phyloP scores from a whole-genome alignment of 2,329 filamentous ascomycete species.

The Xylariaceae sp. region DNA sequence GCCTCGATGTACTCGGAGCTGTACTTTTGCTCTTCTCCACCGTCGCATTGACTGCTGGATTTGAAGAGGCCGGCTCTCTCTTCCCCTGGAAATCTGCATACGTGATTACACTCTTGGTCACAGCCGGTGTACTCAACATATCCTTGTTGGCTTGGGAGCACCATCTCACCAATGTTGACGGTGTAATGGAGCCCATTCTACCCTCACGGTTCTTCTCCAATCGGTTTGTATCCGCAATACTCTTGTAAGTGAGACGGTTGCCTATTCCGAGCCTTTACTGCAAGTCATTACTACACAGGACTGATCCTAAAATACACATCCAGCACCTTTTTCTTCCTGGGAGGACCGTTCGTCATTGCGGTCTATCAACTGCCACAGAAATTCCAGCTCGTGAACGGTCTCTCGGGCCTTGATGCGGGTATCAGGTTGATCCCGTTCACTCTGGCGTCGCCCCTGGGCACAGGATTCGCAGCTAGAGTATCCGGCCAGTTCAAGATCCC shows the following conservation, averaged over 20 bases:
- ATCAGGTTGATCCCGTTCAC: conserved; percentile 16
- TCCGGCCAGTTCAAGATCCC: not conserved
- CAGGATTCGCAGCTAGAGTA: not conserved
- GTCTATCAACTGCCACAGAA: conserved; percentile 11
- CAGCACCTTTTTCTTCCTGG: conserved; percentile 8
- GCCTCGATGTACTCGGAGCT: too few species aligned
- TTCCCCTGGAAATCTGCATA: too few species aligned
- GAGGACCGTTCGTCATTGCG: not conserved
- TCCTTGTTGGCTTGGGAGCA: too few species aligned
- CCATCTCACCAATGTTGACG: too few species aligned
- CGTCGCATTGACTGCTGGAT: too few species aligned
- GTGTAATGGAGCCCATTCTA: conserved; percentile 23
- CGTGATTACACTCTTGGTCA: too few species aligned
- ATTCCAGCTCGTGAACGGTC: conserved; percentile 20
- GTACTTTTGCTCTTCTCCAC: too few species aligned
- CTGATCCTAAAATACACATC: not conserved
- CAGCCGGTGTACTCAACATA: too few species aligned
- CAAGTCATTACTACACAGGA: not conserved
- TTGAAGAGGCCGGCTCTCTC: too few species aligned
- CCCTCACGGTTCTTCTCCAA: conserved; percentile 21
- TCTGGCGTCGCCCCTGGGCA: not conserved
- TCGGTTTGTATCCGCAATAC: too few species aligned
- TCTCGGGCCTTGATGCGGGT: conserved; percentile 12
- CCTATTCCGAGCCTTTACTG: conserved; percentile 1
- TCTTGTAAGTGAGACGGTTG: conserved; percentile 11